Evolutionary conservation across 371 early-diverging fungal genomes (phyloP), one percentile per base, ranked within the genome.

Genomic region (Mortierella sp.): DNA sequence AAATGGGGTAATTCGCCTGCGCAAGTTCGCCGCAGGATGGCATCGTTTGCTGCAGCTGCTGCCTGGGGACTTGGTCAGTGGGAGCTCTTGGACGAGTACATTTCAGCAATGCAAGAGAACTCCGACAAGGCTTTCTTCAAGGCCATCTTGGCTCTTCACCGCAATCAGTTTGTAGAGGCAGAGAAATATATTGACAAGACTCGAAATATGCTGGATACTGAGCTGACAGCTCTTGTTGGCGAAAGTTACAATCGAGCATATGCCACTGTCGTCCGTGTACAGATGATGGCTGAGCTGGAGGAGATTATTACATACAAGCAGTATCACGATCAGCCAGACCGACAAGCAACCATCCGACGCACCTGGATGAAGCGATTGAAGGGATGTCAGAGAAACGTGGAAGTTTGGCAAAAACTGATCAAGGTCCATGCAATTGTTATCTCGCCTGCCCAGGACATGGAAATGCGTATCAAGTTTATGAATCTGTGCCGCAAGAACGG

Each of bases 241-340:
- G 99, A 99, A 84, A 97, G 97, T 62, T 98, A 98, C 78, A 95
- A 92, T 75, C 93, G 98, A 43, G 96, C 97, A 0, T 99, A 99
- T 24, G 70, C 75, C 16, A 84, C 75, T 20, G 83, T 98, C 0
- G 97, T 98, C 5, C 92, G 96, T 35, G 96, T 97, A 52, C 99
- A 99, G 79, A 95, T 97, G 96, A 89, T 99, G 62, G 94, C 97
- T 0, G 99, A 99, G 77, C 84, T 99, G 55, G 99, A 99, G 83
- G 99, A 99, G 83, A 95, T 97, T 77, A 95, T 99, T 35, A 84
- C 85, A 2, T 98, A 96, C 85, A 97, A 97, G 75, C 93, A 93
- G 62, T 86, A 89, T 18, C 88, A 91, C 9, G 96, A 96, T 68
- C 93, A 96, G 63, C 90, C 91, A 3, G 95, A 97, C 58, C 88